Evolutionary conservation across 2,329 filamentous ascomycete species (phyloP), one percentile per base, ranked within the genome.

Genomic region (Aspergillus quadricinctus): DNA sequence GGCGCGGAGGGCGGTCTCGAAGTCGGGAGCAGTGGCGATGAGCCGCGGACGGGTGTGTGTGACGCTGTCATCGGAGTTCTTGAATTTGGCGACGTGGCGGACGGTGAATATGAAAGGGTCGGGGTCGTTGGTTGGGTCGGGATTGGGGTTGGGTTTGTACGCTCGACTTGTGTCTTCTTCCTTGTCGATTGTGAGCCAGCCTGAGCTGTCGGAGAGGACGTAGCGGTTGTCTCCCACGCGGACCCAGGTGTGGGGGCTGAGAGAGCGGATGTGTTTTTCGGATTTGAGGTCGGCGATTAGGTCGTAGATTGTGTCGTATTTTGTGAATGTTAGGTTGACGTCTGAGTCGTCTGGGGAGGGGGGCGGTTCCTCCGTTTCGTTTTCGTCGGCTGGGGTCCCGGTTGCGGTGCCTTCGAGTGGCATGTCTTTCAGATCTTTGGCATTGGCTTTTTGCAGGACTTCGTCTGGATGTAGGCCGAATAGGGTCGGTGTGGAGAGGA

Each of bases 271-370:
- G 67, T 92, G 88, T 48, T 81, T 80, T 66, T 97, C 93, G 28
- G 84, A 85, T 2, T 86, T 88, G 0, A 86, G 88, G 70, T 97
- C 93, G 48, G 87, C 82, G 37, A 99, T 88, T 14, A 99, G 82
- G 66, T 97, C 94, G 61, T 92, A 87, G n/a, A 99, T 86, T 2
- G 88, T 93, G 56, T 89, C 88, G 71, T 97, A 99, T 64, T 96
- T 90, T 7, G 90, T 93, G 67, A 97, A 96, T 0, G 84, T 88
- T 29, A 97, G 77, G 21, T 80, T 81, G 10, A 80, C 72, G 11
- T 75, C 61, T 50, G 55, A 48, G 2, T 57, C 57, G 3, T 55
- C 35, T 14, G 54, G 14, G 1, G 55, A 45, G 2, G 49, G 2
- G 3, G 49, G 25, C 1, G 19, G 14, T 2, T 61, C 57, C 29